A percentile compares a stretch with the other conserved stretches of the same genome.
Conservation (phyloP, 2,329 filamentous ascomycete genomes). For the Delphinella strobiligena region DNA sequence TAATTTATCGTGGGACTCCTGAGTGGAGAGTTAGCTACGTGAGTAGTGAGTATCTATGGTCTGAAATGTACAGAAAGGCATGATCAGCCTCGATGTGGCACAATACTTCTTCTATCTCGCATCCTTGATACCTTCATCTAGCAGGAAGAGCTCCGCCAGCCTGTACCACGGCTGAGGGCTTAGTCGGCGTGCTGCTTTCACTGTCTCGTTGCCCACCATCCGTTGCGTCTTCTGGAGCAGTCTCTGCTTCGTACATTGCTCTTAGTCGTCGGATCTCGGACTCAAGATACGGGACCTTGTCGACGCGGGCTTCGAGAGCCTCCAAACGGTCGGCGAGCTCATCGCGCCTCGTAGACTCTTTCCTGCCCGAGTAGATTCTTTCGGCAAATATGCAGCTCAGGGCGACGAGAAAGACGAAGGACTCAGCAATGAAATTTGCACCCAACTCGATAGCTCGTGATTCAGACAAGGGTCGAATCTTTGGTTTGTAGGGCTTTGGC, state of each 20-base stretch:
- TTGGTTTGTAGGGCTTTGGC: constrained; percentile 32
- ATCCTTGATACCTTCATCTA: too few species aligned
- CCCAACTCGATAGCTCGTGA: constrained; percentile 57
- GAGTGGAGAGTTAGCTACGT: too few species aligned
- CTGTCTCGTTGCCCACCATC: background rate
- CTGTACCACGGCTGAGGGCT: too few species aligned
- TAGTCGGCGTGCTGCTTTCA: too few species aligned
- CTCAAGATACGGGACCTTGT: constrained; percentile 1
- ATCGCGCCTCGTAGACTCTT: constrained; percentile 47
- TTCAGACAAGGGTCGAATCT: constrained; percentile 53
- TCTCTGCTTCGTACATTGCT: constrained; percentile 4
- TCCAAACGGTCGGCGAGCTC: constrained; percentile 48
- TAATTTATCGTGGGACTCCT: too few species aligned
- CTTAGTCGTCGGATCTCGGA: constrained; percentile 4
- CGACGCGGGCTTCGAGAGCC: constrained; percentile 34
- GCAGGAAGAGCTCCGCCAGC: too few species aligned
- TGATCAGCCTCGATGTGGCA: background rate
- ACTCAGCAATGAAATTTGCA: constrained; percentile 56
- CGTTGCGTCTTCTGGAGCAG: background rate
- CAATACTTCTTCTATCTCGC: background rate
- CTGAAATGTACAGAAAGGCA: background rate
- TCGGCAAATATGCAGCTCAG: constrained; percentile 52
- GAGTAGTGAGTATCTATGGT: too few species aligned
- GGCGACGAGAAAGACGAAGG: constrained; percentile 54
- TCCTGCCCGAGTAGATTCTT: constrained; percentile 47